Base-by-base conservation (phyloP, 768 basidiomycete genomes). In the Lentinula aciculospora region DNA sequence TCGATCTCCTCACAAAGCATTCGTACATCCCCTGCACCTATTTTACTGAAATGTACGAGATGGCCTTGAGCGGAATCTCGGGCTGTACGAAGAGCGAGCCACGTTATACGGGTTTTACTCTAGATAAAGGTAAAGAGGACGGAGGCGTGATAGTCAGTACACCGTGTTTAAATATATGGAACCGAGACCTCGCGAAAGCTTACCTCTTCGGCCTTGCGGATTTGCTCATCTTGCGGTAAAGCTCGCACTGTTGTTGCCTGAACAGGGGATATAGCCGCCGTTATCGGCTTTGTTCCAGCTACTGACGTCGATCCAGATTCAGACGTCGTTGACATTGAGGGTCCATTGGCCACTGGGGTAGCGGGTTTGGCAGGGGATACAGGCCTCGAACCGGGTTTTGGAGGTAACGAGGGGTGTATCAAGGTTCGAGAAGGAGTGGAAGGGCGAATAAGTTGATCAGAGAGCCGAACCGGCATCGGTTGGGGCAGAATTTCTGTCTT, bases 51-150 rank as follows among this genome's bases (percentile, higher is more conserved):
- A 63, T 90, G 84, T 60, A 85, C 82, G 39, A 92, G 68, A 68
- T 92, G 74, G 58, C 80, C 79, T n/a, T 53, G 51, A 15, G 51
- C 27, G 2, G 51, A 53, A 62, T 89, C 85, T 36, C 91, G 86
- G 55, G 88, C 83, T 40, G 82, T 80, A 19, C 92, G 87, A 58
- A 94, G 78, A 7, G 86, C 88, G 17, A 92, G 78, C 92, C 92
- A 94, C 4, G 89, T 75, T 78, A 84, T 83, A 3, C 88, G 81
- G 60, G 85, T 81, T 63, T 91, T 89, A 69, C 83, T 85, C 92
- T 92, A 58, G 45, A 62, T 50, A 21, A n/a, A 51, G 39, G 21
- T 49, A 37, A 58, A 55, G 32, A 57, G n/a, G n/a, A n/a, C n/a
- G n/a, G n/a, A n/a, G n/a, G n/a, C n/a, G 56, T 42, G 39, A 46